phyloP scores from a whole-genome alignment of 306 rosid species.

The Cucurbita ficifolia region DNA sequence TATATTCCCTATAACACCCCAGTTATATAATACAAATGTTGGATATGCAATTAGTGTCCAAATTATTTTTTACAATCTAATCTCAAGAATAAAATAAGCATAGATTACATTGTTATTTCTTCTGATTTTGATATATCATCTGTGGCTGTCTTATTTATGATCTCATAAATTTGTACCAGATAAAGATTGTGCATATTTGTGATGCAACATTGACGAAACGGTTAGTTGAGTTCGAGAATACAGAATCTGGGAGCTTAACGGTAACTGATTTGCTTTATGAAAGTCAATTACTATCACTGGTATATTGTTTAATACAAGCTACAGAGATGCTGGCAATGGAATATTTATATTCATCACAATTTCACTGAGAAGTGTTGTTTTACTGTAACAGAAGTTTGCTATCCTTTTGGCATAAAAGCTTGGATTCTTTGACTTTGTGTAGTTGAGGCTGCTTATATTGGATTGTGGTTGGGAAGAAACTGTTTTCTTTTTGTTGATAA shows the following conservation, averaged over 20 bases:
- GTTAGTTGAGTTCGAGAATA: constrained; percentile 75
- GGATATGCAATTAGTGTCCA: background rate
- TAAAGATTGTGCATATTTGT: constrained; percentile 69
- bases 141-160: background rate
- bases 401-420: background rate
- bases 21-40: background rate
- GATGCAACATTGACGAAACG: constrained; percentile 83
- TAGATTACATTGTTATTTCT: background rate
- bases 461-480: background rate
- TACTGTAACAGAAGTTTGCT: background rate
- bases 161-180: constrained; percentile 27
- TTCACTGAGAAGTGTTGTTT: background rate
- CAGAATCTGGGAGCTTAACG: constrained; percentile 77
- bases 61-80: background rate
- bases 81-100: background rate
- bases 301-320: background rate
- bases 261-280: constrained; percentile 15
- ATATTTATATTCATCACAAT: background rate
- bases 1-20: too few relatives aligned
- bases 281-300: background rate
- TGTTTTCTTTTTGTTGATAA: background rate
- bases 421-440: background rate
- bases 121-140: background rate
- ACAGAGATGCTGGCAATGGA: background rate
- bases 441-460: background rate